These are phyloP conservation scores for Closterium sp. DNA, from an alignment of 139 green algal species.

Conservation along the genomic window DNA sequence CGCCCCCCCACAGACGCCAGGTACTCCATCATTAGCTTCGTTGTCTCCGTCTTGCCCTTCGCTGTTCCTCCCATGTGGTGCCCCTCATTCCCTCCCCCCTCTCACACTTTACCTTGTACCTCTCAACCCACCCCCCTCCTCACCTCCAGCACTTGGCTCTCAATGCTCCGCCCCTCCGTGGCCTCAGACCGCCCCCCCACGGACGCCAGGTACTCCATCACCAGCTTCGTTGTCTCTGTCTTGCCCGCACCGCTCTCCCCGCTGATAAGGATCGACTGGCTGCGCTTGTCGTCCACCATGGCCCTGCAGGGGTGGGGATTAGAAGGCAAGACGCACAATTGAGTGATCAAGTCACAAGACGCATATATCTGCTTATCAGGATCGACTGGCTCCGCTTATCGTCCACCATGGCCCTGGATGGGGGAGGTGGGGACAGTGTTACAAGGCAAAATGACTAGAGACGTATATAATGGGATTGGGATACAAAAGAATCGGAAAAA, in stretches of 20 bases:
- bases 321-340: too few relatives aligned
- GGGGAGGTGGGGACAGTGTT: too few relatives aligned
- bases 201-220: conserved; percentile 72
- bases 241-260: conserved; percentile 56
- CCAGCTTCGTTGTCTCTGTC: conserved; percentile 58
- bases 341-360: too few relatives aligned
- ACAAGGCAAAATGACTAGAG: too few relatives aligned
- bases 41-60: too few relatives aligned
- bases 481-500: too few relatives aligned
- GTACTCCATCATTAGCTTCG: too few relatives aligned
- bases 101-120: background rate
- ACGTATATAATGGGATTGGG: too few relatives aligned
- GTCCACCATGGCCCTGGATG: conserved; percentile 8
- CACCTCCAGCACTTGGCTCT: conserved; percentile 49
- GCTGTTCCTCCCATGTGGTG: too few relatives aligned
- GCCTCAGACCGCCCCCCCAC: conserved; percentile 6
- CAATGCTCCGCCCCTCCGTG: conserved; percentile 25
- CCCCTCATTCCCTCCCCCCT: conserved; percentile 1
- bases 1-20: too few relatives aligned
- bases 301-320: background rate
- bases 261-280: conserved; percentile 57
- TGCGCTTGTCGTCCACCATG: conserved; percentile 40
- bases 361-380: conserved; percentile 52
- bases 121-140: background rate
- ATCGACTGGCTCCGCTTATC: conserved; percentile 51